A percentile compares a stretch with the other conserved stretches of the same genome.
Conservation (phyloP, 306 rosid genomes). For the Astragalus membranaceus region DNA sequence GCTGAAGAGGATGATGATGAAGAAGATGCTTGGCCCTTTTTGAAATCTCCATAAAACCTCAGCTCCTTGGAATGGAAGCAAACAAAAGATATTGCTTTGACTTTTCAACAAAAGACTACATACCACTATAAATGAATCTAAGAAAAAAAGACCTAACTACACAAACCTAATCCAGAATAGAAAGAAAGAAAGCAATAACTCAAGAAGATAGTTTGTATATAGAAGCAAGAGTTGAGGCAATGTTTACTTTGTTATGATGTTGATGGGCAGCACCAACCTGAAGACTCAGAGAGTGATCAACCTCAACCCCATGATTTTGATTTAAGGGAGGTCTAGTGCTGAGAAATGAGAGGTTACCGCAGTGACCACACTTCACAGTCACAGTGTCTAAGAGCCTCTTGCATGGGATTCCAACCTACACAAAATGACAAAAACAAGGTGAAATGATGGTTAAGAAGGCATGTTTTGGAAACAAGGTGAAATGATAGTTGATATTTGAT, state of each 20-base stretch:
- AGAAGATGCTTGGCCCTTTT: constrained; percentile 50
- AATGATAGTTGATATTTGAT: not conserved
- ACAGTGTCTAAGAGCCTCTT: constrained; percentile 78
- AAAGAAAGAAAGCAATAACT: not conserved
- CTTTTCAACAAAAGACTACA: not conserved
- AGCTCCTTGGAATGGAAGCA: constrained; percentile 26
- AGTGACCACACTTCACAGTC: constrained; percentile 95
- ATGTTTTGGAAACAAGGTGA: too few relatives aligned
- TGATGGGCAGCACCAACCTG: constrained; percentile 36
- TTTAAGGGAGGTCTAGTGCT: constrained; percentile 61
- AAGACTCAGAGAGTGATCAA: constrained; percentile 57
- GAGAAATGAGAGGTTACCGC: constrained; percentile 83
- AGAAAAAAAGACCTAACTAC: too few relatives aligned
- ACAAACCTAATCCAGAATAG: not conserved
- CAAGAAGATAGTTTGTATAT: not conserved
- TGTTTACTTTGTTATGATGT: not conserved
- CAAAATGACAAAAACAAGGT: not conserved
- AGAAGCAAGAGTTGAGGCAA: not conserved
- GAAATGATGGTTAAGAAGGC: not conserved
- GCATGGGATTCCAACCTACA: constrained; percentile 86
- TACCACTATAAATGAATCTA: too few relatives aligned
- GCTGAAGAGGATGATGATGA: constrained; percentile 51
- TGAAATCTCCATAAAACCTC: constrained; percentile 52
- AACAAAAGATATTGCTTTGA: too few relatives aligned
- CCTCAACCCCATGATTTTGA: constrained; percentile 46